These are phyloP conservation scores for Kuraishia borneana DNA, from an alignment of 805 yeast genomes.

Conservation along the genomic window DNA sequence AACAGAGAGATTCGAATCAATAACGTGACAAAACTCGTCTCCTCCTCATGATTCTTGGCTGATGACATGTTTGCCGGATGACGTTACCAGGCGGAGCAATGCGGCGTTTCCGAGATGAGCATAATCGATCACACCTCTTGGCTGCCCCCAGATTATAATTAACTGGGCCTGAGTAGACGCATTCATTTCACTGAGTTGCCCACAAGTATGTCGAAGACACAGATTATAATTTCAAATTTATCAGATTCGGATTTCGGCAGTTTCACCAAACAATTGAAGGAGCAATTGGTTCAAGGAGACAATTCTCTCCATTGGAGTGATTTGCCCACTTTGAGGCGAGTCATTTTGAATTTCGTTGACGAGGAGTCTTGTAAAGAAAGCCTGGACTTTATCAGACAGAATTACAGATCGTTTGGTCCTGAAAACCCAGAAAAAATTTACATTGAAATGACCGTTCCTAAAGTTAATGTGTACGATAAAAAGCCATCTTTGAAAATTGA, in stretches of 20 bases:
- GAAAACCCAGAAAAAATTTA: neutral
- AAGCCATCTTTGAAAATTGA: neutral
- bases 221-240: conserved; percentile 2
- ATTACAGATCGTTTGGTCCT: neutral
- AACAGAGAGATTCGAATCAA: too few species aligned
- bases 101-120: too few species aligned
- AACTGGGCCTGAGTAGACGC: too few species aligned
- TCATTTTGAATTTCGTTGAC: conserved; percentile 1
- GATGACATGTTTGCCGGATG: too few species aligned
- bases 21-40: too few species aligned
- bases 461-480: neutral
- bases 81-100: too few species aligned
- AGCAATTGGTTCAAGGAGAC: too few species aligned
- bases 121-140: too few species aligned
- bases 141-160: too few species aligned
- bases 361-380: neutral
- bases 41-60: too few species aligned
- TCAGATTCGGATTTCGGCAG: neutral
- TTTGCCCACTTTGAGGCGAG: conserved; percentile 1
- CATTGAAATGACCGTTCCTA: neutral
- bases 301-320: conserved; percentile 1
- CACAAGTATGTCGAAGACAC: conserved; percentile 1
- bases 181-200: neutral
- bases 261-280: too few species aligned
- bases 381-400: neutral